A percentile compares a stretch with the other conserved stretches of the same genome.
These are phyloP conservation scores for Lactifluus echinatus DNA, from an alignment of 768 basidiomycete genomes.

Conservation along the genomic window DNA sequence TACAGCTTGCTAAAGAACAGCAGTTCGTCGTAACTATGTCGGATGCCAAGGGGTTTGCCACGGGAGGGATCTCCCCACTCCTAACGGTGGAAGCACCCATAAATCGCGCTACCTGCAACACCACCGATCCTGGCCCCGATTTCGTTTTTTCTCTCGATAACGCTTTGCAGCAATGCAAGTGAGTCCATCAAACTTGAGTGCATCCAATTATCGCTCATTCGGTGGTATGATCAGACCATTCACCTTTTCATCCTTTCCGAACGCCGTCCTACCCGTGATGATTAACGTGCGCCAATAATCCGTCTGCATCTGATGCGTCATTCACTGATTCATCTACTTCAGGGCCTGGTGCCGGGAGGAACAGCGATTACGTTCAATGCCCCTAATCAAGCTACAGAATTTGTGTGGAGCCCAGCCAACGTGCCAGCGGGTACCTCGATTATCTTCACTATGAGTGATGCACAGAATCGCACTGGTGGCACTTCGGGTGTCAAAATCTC, in stretches of 20 bases:
- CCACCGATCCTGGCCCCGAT: constrained; percentile 34
- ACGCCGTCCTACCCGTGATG: constrained; percentile 45
- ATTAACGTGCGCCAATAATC: constrained; percentile 35
- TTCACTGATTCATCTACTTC: constrained; percentile 1
- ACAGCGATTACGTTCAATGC: constrained; percentile 38
- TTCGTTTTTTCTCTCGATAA: constrained; percentile 45
- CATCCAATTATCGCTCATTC: neutral
- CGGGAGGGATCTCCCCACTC: constrained; percentile 49
- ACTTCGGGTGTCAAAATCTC: constrained; percentile 46
- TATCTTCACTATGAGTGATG: constrained; percentile 49
- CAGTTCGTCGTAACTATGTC: constrained; percentile 57
- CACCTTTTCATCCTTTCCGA: constrained; percentile 30
- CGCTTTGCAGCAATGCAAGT: constrained; percentile 57
- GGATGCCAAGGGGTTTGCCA: constrained; percentile 58
- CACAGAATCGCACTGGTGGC: constrained; percentile 46
- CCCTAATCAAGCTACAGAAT: constrained; percentile 32
- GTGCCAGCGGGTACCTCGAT: constrained; percentile 50
- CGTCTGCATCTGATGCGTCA: neutral
- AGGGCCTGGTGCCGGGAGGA: constrained; percentile 63
- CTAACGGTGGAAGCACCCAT: constrained; percentile 40
- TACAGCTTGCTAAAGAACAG: constrained; percentile 34
- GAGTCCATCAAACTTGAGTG: constrained; percentile 15
- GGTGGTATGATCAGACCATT: neutral
- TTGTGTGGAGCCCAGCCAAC: constrained; percentile 44
- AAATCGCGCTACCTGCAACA: constrained; percentile 39